Evolutionary conservation across 225 moss, liverwort and hornwort species (phyloP).

Genomic region (Lunularia cruciata): DNA sequence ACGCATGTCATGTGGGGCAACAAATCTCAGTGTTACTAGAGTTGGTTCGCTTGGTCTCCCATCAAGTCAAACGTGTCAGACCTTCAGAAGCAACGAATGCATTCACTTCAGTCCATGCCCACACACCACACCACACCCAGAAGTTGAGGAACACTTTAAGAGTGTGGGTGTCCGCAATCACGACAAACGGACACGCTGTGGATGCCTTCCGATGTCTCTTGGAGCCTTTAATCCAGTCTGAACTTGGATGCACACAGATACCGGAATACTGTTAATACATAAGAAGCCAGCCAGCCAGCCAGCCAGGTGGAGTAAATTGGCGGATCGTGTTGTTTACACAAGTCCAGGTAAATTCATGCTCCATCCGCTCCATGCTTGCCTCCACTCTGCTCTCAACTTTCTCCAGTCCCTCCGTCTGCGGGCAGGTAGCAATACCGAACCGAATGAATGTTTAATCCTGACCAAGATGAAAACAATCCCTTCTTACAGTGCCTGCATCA

Average conservation of each 20-base stretch:
- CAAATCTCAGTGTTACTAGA: neutral
- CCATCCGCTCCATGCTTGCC: too few species aligned
- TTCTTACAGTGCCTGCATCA: neutral
- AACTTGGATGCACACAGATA: slow-evolving; percentile 11
- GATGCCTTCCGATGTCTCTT: neutral
- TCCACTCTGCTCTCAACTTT: neutral
- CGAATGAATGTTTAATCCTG: neutral
- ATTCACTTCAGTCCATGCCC: neutral
- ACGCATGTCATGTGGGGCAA: neutral
- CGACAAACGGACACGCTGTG: slow-evolving; percentile 6
- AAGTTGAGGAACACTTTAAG: neutral
- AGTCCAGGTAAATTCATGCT: too few species aligned
- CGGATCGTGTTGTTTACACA: neutral
- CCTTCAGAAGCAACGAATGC: neutral
- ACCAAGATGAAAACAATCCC: neutral
- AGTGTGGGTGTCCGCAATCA: neutral
- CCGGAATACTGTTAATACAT: neutral
- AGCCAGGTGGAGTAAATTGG: neutral
- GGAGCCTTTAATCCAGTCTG: neutral
- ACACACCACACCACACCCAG: too few species aligned
- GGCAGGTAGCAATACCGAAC: neutral
- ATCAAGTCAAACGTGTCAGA: slow-evolving; percentile 8
- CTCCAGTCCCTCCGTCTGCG: neutral
- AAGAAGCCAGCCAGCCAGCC: neutral
- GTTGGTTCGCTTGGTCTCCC: neutral